Evolutionary conservation across 2,329 filamentous ascomycete species (phyloP), one percentile per base, ranked within the genome.

Genomic region (Macrophomina pseudophaseolina): DNA sequence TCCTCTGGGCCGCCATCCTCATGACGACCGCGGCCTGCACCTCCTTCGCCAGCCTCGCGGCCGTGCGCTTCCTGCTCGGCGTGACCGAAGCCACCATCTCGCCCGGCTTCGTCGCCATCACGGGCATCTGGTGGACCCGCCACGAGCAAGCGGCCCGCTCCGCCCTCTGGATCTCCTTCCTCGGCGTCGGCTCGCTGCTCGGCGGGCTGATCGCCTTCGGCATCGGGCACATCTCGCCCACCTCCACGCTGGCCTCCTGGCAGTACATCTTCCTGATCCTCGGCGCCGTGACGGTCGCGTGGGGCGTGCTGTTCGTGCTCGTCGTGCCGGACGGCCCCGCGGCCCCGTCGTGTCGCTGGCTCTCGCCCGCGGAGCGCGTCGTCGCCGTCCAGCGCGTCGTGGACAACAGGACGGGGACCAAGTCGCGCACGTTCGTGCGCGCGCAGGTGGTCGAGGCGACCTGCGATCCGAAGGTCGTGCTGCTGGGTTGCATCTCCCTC

Each of bases 291-390:
- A 80, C 77, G 4, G 69, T 74, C 4, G 56, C 71, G 3, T 67
- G 71, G 23, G 81, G 81, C 0, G 73, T 82, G 3, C 54, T 72
- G 28, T 77, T 46, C 65, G 49, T 65, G 51, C 67, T 84, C 18
- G 83, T 85, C 62, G 87, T 91, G 81, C 89, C 89, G 0, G 88
- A 91, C 70, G 88, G 86, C 0, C 88, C 88, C 0, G 83, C 88
- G 71, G 82, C 71, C 14, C 76, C 85, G 35, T 7, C 7, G n/a
- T 83, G 87, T 1, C 85, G 83, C 23, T 89, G 88, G 58, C 79
- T 90, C 1, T 80, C 77, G 0, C 81, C 84, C 4, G 79, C 85
- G 14, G 87, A 90, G 53, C 88, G 85, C 65, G 71, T 87, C 0
- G 76, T 88, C 9, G 86, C 87, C 0, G 82, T 89, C 11, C 87